These are phyloP conservation scores for Guadua angustifolia DNA, from an alignment of 176 grass and related monocot genomes.

Conservation along the genomic window DNA sequence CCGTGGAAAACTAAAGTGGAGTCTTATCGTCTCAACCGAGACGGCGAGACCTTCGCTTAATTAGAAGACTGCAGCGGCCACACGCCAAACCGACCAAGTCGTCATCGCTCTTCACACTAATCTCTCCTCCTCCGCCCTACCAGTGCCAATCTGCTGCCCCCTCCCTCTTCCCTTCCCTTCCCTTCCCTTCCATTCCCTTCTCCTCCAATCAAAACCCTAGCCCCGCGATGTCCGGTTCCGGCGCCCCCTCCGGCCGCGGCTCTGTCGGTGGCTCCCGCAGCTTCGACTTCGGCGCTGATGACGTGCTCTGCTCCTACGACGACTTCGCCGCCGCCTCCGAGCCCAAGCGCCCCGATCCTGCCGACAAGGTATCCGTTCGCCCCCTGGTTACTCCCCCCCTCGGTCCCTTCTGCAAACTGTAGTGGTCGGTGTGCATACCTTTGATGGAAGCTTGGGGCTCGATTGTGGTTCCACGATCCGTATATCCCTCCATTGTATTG, in stretches of 20 bases:
- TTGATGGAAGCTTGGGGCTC: not conserved
- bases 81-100: constrained; percentile 34
- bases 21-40: constrained; percentile 2
- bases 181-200: constrained; percentile 17
- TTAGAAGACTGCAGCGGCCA: constrained; percentile 13
- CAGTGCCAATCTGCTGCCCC: not conserved
- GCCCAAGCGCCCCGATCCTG: constrained; percentile 59
- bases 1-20: constrained; percentile 1
- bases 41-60: constrained; percentile 31
- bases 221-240: constrained; percentile 49
- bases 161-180: not conserved
- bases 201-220: constrained; percentile 54
- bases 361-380: constrained; percentile 51
- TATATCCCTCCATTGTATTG: not conserved
- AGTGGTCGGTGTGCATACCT: not conserved
- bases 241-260: constrained; percentile 54
- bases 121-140: not conserved
- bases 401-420: not conserved
- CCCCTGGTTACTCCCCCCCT: not conserved
- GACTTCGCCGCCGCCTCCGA: constrained; percentile 64
- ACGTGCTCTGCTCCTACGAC: constrained; percentile 80
- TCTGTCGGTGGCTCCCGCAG: constrained; percentile 43
- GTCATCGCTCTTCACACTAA: not conserved
- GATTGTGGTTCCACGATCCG: constrained; percentile 8
- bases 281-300: constrained; percentile 78